phyloP scores from a whole-genome alignment of 352 stramenopile genomes.

The Phytophthora fragariae region DNA sequence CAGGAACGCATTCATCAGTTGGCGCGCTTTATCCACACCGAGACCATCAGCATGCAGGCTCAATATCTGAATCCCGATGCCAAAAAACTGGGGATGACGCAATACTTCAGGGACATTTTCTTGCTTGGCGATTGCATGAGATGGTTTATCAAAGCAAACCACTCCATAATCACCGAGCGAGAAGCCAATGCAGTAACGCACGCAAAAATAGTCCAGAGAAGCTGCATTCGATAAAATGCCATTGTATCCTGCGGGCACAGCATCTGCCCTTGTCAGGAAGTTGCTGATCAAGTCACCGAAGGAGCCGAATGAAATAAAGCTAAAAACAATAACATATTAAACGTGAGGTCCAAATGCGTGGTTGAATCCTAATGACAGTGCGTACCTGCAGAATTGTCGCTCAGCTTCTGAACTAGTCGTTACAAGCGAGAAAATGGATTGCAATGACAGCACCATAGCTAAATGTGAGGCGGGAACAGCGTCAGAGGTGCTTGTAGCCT shows the following conservation, averaged over 20 bases:
- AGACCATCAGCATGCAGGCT: conserved; percentile 30
- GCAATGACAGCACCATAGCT: conserved; percentile 22
- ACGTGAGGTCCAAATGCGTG: neutral
- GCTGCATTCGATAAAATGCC: neutral
- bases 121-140: neutral
- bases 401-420: conserved; percentile 19
- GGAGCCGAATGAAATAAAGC: conserved; percentile 29
- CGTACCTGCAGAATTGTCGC: conserved; percentile 28
- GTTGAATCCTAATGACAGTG: neutral
- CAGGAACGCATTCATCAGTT: conserved; percentile 25
- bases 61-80: conserved; percentile 40
- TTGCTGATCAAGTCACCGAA: conserved; percentile 34
- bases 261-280: conserved; percentile 3
- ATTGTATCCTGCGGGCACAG: neutral
- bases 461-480: conserved; percentile 2
- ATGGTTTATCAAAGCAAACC: neutral
- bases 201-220: conserved; percentile 26
- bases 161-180: conserved; percentile 27
- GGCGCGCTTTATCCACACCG: conserved; percentile 2
- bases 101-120: conserved; percentile 8
- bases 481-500: neutral
- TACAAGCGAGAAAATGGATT: conserved; percentile 31
- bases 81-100: conserved; percentile 34
- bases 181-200: conserved; percentile 39
- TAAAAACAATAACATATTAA: conserved; percentile 9